These are phyloP conservation scores for Trichoderma parareesei DNA, from an alignment of 495 filamentous ascomycete genomes.

Conservation along the genomic window DNA sequence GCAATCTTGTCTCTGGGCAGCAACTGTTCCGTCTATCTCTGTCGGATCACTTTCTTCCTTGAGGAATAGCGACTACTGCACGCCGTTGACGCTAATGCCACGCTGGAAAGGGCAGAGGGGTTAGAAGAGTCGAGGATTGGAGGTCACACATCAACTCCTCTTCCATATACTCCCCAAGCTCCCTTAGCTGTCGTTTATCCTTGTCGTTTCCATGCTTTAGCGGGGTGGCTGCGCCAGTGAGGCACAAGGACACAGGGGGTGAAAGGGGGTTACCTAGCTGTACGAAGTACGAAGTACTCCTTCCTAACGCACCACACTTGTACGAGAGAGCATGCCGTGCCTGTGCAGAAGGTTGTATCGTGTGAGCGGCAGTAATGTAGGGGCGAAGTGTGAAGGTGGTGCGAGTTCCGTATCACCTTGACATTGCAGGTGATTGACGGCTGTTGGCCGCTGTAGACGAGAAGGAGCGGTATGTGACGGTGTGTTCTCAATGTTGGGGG, in stretches of 20 bases:
- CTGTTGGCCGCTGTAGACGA: not conserved
- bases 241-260: not conserved
- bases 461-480: not conserved
- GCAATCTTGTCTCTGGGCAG: not conserved
- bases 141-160: not conserved
- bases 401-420: not conserved
- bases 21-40: not conserved
- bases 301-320: too few species aligned
- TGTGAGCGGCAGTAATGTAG: too few species aligned
- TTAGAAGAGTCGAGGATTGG: not conserved
- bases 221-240: slow-evolving; percentile 1
- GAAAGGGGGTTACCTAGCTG: not conserved
- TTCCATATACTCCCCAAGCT: not conserved
- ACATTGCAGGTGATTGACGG: not conserved
- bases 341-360: too few species aligned
- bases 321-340: too few species aligned
- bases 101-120: not conserved
- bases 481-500: too few species aligned
- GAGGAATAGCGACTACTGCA: not conserved
- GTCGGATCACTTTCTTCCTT: not conserved
- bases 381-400: not conserved
- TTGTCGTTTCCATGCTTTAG: slow-evolving; percentile 5
- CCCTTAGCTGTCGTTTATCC: not conserved
- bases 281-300: not conserved
- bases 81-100: not conserved